Evolutionary conservation across 768 basidiomycete species (phyloP), one percentile per base, ranked within the genome.

Genomic region (Boletus coccyginus): DNA sequence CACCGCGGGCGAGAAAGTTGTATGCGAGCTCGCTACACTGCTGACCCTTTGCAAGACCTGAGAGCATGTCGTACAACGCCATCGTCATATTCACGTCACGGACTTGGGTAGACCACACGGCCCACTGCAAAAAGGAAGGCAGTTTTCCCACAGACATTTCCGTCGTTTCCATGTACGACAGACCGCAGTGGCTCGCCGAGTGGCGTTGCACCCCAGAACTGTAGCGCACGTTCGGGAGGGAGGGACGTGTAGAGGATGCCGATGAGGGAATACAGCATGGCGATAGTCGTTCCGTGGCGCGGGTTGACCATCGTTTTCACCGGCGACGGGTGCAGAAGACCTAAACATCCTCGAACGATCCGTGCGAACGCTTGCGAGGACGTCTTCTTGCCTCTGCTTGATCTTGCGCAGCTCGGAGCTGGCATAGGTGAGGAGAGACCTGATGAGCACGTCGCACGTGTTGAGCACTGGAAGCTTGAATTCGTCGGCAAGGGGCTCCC

Each of bases 301-400:
- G 8, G 73, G 52, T 39, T 82, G 82, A 9, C 75, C 67, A 2
- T 77, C 74, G 16, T 73, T 59, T 32, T 74, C 74, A 7, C 75
- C 68, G n/a, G 74, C 65, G 62, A 77, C 79, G n/a, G 81, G 13
- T 8, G 62, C 74, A 8, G 79, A 56, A 8, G 77, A 78, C 38
- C 82, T 73, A 47, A 78, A 75, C 59, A 70, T 73, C 49, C 86
- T 77, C 16, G 82, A 77, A 29, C 88, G 79, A 66, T 87, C 86
- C 5, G 82, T 79, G 12, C 88, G 80, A 24, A 82, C 81, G 58
- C 77, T 85, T 1, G 88, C 86, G 43, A 92, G 77, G 5, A 87
- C 78, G 66, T 97, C 94, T 70, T 96, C 94, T 68, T 97, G 94
- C 32, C 88, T 76, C 59, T 94, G 90, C 65, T 93, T 92, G 68